Conservation (phyloP, 2,329 filamentous ascomycete genomes). For the Phialocephala sp. region DNA sequence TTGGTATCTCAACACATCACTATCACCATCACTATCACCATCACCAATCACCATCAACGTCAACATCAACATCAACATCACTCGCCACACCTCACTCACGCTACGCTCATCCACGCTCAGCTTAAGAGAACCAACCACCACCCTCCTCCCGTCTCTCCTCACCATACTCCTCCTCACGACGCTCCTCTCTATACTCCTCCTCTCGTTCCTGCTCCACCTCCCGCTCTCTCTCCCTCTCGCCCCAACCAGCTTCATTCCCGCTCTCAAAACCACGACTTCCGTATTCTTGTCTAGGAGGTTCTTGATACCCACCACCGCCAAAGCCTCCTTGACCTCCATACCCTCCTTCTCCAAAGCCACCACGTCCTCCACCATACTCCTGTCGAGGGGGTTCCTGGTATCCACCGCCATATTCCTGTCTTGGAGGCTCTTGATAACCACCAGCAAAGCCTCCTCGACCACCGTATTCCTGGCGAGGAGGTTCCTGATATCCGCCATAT, state of each 20-base stretch:
- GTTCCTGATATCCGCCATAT: constrained; percentile 7
- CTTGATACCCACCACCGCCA: constrained; percentile 38
- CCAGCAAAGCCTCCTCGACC: constrained; percentile 24
- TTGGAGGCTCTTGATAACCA: constrained; percentile 21
- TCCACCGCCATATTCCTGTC: constrained; percentile 18
- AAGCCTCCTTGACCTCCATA: constrained; percentile 30
- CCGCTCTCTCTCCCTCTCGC: constrained; percentile 24
- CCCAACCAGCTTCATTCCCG: constrained; percentile 26
- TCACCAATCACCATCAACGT: neutral
- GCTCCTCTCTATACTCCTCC: constrained; percentile 17
- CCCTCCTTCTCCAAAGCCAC: constrained; percentile 15
- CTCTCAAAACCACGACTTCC: constrained; percentile 13
- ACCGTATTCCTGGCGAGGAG: constrained; percentile 17
- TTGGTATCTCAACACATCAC: neutral
- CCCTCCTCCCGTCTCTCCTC: constrained; percentile 22
- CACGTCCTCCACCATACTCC: constrained; percentile 5
- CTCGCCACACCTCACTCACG: neutral
- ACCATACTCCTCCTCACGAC: constrained; percentile 20
- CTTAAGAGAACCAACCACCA: constrained; percentile 29
- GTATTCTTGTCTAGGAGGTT: constrained; percentile 20
- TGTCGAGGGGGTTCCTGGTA: constrained; percentile 23
- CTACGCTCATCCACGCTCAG: neutral
- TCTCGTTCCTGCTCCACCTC: constrained; percentile 21
- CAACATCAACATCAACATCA: neutral
- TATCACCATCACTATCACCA: neutral